Evolutionary conservation across 768 basidiomycete genomes (phyloP).

Genomic region (Lyophyllum decastes): DNA sequence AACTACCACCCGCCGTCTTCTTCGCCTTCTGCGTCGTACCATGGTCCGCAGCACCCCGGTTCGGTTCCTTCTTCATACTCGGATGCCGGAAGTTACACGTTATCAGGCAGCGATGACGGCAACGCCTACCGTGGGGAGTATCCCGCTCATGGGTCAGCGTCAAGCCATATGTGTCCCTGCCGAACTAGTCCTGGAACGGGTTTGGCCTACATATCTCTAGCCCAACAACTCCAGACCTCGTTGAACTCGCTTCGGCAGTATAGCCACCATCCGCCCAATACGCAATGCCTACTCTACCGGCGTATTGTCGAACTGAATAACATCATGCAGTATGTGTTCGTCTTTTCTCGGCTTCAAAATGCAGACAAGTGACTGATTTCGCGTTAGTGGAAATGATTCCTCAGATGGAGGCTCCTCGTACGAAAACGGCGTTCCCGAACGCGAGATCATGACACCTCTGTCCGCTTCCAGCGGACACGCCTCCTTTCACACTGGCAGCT

Average conservation of each 20-base stretch:
- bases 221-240: conserved; percentile 63
- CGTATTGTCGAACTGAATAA: conserved; percentile 62
- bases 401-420: conserved; percentile 50
- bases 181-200: conserved; percentile 61
- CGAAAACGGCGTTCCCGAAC: conserved; percentile 63
- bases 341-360: conserved; percentile 1
- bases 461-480: conserved; percentile 51
- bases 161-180: conserved; percentile 57
- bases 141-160: conserved; percentile 30
- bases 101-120: conserved; percentile 41
- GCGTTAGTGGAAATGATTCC: conserved; percentile 49
- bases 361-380: conserved; percentile 7
- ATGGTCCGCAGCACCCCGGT: conserved; percentile 18
- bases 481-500: conserved; percentile 42
- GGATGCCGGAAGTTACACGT: conserved; percentile 37
- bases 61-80: conserved; percentile 38
- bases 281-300: conserved; percentile 56
- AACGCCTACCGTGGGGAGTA: conserved; percentile 38
- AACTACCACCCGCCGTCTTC: conserved; percentile 21
- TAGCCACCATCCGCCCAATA: conserved; percentile 53
- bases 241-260: conserved; percentile 61
- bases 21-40: conserved; percentile 28
- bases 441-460: conserved; percentile 58
- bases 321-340: conserved; percentile 62
- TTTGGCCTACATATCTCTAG: conserved; percentile 60